A percentile compares a stretch with the other conserved stretches of the same genome.
These are phyloP conservation scores for Blumeria hordei DNA, from an alignment of 2,329 filamentous ascomycete species.

Conservation along the genomic window DNA sequence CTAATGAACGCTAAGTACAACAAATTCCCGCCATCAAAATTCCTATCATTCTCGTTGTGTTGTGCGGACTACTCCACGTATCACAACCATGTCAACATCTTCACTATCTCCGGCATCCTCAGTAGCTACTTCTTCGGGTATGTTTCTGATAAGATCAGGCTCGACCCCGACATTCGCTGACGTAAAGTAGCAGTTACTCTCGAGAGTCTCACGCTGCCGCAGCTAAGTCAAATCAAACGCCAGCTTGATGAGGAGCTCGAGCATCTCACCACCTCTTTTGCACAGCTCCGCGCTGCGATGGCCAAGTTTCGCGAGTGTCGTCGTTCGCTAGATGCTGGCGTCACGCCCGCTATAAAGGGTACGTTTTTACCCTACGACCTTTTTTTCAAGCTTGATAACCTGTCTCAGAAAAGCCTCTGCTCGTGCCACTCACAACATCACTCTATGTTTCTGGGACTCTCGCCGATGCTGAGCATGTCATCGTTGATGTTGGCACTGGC, in stretches of 20 bases:
- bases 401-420: conserved; percentile 28
- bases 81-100: too few relatives aligned
- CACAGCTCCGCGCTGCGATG: conserved; percentile 73
- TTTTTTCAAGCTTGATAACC: too few relatives aligned
- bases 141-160: too few relatives aligned
- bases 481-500: conserved; percentile 84
- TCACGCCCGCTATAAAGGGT: conserved; percentile 19
- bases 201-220: conserved; percentile 54
- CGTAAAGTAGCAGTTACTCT: conserved; percentile 30
- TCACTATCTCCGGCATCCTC: too few relatives aligned
- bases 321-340: conserved; percentile 41
- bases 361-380: background rate
- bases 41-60: too few relatives aligned
- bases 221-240: conserved; percentile 80
- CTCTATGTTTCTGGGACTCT: conserved; percentile 78
- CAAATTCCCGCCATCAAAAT: too few relatives aligned
- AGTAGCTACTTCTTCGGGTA: too few relatives aligned
- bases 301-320: conserved; percentile 82
- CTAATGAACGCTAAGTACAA: too few relatives aligned
- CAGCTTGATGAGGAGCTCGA: conserved; percentile 92
- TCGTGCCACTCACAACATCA: conserved; percentile 87
- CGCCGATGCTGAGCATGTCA: conserved; percentile 46
- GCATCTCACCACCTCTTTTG: conserved; percentile 74
- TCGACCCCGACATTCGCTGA: too few relatives aligned
- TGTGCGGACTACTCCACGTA: too few relatives aligned